Evolutionary conservation across 225 moss, liverwort and hornwort species (phyloP), one percentile per base, ranked within the genome.

Genomic region (Asterella californica): DNA sequence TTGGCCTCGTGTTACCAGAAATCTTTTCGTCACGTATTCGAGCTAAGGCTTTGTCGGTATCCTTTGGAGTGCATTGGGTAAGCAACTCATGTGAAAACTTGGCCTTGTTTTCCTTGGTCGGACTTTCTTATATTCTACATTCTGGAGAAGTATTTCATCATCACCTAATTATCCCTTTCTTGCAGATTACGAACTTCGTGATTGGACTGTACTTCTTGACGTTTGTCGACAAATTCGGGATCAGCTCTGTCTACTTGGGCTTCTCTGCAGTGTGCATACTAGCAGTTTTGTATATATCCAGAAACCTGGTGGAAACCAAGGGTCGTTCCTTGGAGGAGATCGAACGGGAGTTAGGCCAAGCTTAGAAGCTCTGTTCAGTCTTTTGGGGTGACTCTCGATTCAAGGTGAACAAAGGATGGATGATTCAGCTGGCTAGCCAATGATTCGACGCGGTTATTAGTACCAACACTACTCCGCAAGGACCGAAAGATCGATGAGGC

Each of bases 31-130:
- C 93, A 32, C 89, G 88, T 30, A 95, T 99, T 82, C 92, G 99
- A 37, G 99, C 92, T 0, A 99, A 95, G 84, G 99, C 95, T 70
- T 81, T 99, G 69, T 89, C 99, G 2, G 82, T 99, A 27, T 89
- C 93, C 75, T 87, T 99, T 74, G 99, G 93, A 82, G 95, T 99
- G 61, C 99, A 99, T 79, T 99, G 95, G 99, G 94, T 96, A 89
- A 78, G 86, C 59, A 33, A 64, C 15, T 72, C 27, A 1, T 1
- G 0, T 24, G 47, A 72, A 24, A 65, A 30, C 6, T 30, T 65
- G 64, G 24, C 32, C 3, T 65, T 65, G 30, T 2, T 32, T 21
- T 6, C 32, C 30, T 9, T 65, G 64, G 12, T 1, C 15, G 18
- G 18, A 53, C 53, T 12, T 12, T 53, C 53, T 18, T 9, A 53